These are phyloP conservation scores for Sugiyamaella chiloensis DNA, from an alignment of 805 yeast genomes.

Conservation along the genomic window DNA sequence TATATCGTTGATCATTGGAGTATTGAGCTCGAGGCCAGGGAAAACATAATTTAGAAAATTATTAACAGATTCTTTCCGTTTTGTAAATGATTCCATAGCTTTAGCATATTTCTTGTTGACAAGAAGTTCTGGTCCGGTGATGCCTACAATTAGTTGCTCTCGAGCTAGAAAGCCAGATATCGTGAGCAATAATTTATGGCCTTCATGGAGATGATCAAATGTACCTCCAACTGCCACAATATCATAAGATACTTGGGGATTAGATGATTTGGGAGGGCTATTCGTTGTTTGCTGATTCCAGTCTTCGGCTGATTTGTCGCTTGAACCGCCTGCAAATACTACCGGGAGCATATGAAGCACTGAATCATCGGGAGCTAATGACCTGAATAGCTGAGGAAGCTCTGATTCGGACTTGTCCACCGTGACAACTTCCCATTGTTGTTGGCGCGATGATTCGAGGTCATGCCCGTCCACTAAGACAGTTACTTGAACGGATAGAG, in stretches of 20 bases:
- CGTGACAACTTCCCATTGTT: constrained; percentile 35
- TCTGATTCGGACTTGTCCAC: constrained; percentile 28
- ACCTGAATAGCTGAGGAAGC: constrained; percentile 20
- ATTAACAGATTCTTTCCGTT: constrained; percentile 47
- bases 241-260: constrained; percentile 16
- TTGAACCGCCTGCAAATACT: constrained; percentile 18
- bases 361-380: constrained; percentile 21
- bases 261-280: constrained; percentile 19
- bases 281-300: constrained; percentile 6
- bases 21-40: constrained; percentile 47
- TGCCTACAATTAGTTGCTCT: constrained; percentile 65
- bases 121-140: constrained; percentile 73
- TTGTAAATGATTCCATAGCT: constrained; percentile 54
- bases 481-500: constrained; percentile 22
- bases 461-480: constrained; percentile 35
- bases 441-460: constrained; percentile 24
- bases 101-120: constrained; percentile 71
- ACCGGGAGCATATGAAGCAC: constrained; percentile 24
- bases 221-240: constrained; percentile 81
- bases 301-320: background rate
- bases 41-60: constrained; percentile 48
- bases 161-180: constrained; percentile 62
- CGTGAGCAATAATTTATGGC: constrained; percentile 82
- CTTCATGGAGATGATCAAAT: constrained; percentile 94
- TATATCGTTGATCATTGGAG: constrained; percentile 70